Conservation (phyloP, 2,329 filamentous ascomycete species). For the Amylocarpus encephaloides region DNA sequence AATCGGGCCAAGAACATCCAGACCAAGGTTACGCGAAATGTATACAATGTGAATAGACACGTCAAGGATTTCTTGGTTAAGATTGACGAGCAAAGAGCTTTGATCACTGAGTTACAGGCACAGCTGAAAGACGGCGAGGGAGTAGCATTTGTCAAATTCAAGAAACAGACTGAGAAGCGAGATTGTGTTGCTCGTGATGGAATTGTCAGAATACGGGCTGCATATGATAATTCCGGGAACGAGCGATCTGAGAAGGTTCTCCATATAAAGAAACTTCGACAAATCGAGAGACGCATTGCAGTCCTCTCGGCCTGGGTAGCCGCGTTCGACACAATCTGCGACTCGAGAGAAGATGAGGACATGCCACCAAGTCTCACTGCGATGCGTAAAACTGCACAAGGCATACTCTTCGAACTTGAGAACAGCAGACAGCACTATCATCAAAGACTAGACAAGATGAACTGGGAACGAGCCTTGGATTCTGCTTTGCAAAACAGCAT, state of each 20-base stretch:
- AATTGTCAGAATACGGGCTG: constrained; percentile 67
- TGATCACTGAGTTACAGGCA: constrained; percentile 92
- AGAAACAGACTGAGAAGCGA: constrained; percentile 82
- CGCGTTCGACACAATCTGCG: constrained; percentile 79
- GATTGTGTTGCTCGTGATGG: constrained; percentile 71
- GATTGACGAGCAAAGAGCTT: constrained; percentile 95
- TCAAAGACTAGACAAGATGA: constrained; percentile 70
- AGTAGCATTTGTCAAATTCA: constrained; percentile 78
- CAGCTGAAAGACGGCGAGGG: constrained; percentile 87
- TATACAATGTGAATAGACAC: constrained; percentile 97
- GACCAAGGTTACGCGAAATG: constrained; percentile 97
- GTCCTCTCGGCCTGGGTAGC: constrained; percentile 89
- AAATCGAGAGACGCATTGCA: constrained; percentile 77
- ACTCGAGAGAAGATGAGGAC: constrained; percentile 61
- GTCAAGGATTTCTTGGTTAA: constrained; percentile 99
- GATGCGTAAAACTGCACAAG: constrained; percentile 82
- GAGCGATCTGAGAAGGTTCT: constrained; percentile 75
- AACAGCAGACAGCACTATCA: constrained; percentile 86
- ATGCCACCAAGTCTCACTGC: constrained; percentile 64
- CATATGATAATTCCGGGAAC: constrained; percentile 72
- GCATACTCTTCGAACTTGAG: constrained; percentile 83
- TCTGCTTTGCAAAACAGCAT: constrained; percentile 82
- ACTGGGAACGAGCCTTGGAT: constrained; percentile 84
- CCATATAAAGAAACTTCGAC: constrained; percentile 75
- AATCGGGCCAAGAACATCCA: constrained; percentile 99